A percentile compares a stretch with the other conserved stretches of the same genome.
phyloP scores from a whole-genome alignment of 2,329 filamentous ascomycete genomes.

The Alternaria sp. region DNA sequence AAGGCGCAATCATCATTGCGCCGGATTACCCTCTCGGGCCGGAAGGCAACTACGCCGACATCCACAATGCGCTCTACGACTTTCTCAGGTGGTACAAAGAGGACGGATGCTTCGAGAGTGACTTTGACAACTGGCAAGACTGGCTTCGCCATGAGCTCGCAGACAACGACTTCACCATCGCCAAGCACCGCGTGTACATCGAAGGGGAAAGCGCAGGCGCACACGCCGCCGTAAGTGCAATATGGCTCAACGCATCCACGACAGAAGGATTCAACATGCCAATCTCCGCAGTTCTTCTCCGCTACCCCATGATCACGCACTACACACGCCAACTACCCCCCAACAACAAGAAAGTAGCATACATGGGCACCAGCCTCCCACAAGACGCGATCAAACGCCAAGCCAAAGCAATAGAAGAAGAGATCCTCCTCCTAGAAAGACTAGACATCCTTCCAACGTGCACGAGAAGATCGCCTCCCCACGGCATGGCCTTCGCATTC shows the following conservation, averaged over 20 bases:
- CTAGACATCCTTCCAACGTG: background rate
- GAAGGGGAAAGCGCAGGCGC: slow-evolving; percentile 13
- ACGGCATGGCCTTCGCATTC: background rate
- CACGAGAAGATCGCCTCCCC: background rate
- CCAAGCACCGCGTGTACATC: background rate
- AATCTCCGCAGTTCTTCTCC: background rate
- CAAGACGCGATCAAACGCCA: too few relatives aligned
- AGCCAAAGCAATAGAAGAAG: background rate
- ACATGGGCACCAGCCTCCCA: background rate
- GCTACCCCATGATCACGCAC: slow-evolving; percentile 9
- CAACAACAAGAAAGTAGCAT: background rate
- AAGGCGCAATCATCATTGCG: slow-evolving; percentile 11
- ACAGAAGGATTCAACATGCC: background rate
- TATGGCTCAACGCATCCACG: background rate
- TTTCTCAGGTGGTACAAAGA: slow-evolving; percentile 9
- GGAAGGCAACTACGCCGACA: slow-evolving; percentile 8
- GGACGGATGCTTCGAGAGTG: background rate
- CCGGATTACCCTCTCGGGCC: slow-evolving; percentile 13
- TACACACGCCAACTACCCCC: background rate
- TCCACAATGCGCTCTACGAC: background rate
- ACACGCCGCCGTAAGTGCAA: slow-evolving; percentile 4
- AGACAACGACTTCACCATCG: background rate
- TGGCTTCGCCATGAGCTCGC: background rate
- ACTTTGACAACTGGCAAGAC: background rate
- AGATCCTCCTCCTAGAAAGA: background rate